Conservation (phyloP, 208 protist genomes). For the Polymyxa betae region DNA sequence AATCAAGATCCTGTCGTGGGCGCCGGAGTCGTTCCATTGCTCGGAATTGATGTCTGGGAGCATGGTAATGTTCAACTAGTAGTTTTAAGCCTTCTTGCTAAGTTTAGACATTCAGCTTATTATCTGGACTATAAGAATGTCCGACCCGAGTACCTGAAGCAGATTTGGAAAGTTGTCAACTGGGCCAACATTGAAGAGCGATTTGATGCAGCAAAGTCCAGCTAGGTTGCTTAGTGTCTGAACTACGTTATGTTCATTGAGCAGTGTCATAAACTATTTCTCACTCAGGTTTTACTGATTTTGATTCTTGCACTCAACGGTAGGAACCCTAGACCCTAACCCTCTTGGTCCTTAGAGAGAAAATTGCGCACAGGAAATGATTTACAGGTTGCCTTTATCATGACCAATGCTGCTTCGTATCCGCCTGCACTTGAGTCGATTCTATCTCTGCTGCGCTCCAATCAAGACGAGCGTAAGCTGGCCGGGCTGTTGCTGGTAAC, state of each 20-base stretch:
- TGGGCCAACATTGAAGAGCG: conserved; percentile 53
- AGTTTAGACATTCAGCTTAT: conserved; percentile 44
- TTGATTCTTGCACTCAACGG: too few species aligned
- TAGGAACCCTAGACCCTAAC: too few species aligned
- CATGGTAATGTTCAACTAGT: conserved; percentile 20
- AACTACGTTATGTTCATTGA: too few species aligned
- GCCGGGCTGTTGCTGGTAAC: not conserved
- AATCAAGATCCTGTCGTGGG: conserved; percentile 52
- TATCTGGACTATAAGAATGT: conserved; percentile 65
- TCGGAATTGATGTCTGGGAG: conserved; percentile 61
- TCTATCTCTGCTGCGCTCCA: not conserved
- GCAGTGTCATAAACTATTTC: too few species aligned
- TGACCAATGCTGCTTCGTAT: too few species aligned
- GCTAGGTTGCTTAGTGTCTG: too few species aligned
- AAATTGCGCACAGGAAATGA: too few species aligned
- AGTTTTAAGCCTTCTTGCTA: not conserved
- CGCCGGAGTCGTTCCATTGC: not conserved
- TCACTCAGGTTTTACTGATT: too few species aligned
- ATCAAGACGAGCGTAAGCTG: not conserved
- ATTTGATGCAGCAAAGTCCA: conserved; percentile 6
- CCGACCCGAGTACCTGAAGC: conserved; percentile 60
- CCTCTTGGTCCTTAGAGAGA: too few species aligned
- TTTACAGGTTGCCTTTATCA: too few species aligned
- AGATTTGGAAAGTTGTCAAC: conserved; percentile 51
- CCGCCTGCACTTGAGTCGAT: not conserved